These are phyloP conservation scores for Fistulinella cinereoalba DNA, from an alignment of 1,284 basidiomycete genomes.

Conservation along the genomic window DNA sequence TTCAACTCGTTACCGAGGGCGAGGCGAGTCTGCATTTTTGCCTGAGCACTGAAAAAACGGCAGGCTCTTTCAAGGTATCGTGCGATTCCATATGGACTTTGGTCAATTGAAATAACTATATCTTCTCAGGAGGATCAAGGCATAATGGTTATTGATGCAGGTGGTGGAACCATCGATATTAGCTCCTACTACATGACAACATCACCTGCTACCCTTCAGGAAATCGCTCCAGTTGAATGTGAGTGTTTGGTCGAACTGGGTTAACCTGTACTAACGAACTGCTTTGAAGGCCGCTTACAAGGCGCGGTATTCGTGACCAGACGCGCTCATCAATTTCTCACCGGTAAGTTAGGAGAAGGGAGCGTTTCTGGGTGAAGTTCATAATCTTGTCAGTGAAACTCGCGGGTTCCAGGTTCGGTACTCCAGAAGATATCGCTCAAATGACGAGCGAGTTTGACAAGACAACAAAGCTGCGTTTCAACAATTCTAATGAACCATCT, in stretches of 20 bases:
- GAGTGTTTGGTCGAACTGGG: conserved; percentile 1
- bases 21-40: conserved; percentile 51
- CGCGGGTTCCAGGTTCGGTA: conserved; percentile 33
- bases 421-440: conserved; percentile 33
- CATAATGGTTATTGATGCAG: conserved; percentile 49
- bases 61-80: conserved; percentile 39
- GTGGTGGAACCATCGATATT: conserved; percentile 48
- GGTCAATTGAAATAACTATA: conserved; percentile 4
- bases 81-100: background rate
- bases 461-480: conserved; percentile 42
- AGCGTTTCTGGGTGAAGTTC: background rate
- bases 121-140: conserved; percentile 33
- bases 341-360: conserved; percentile 17
- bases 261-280: conserved; percentile 4
- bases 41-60: conserved; percentile 38
- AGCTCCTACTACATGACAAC: conserved; percentile 32
- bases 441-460: conserved; percentile 42
- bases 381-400: conserved; percentile 32
- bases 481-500: conserved; percentile 31
- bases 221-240: conserved; percentile 36
- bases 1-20: conserved; percentile 50
- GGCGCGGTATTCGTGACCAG: conserved; percentile 37
- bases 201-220: conserved; percentile 25
- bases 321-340: conserved; percentile 33
- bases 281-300: conserved; percentile 31